Evolutionary conservation across 106 monocot genomes (phyloP).

Genomic region (Agapanthus africanus): DNA sequence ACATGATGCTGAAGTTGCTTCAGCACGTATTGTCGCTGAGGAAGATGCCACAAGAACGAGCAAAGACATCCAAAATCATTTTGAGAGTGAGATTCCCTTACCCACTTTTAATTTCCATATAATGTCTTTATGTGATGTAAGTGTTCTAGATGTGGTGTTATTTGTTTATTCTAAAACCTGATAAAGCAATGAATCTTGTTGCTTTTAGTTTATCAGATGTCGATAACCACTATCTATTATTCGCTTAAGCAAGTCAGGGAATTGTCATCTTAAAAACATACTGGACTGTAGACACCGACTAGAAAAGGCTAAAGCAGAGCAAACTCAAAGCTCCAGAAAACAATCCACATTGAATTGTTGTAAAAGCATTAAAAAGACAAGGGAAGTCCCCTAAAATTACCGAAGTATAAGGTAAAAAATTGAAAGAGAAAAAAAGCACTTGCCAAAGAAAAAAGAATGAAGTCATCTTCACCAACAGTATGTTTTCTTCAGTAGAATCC

Average conservation of each 20-base stretch:
- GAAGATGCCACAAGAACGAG: slow-evolving; percentile 35
- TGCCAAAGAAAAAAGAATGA: not conserved
- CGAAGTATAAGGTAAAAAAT: too few relatives aligned
- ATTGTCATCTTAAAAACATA: not conserved
- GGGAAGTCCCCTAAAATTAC: too few relatives aligned
- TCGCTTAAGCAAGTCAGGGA: not conserved
- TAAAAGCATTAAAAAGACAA: too few relatives aligned
- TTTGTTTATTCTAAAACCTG: not conserved
- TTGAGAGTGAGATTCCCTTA: slow-evolving; percentile 43
- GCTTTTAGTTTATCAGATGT: not conserved
- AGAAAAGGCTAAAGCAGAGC: not conserved
- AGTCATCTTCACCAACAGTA: too few relatives aligned
- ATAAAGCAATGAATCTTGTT: not conserved
- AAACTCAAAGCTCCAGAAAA: not conserved
- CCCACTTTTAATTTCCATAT: not conserved
- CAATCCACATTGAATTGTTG: not conserved
- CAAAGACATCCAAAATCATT: slow-evolving; percentile 29
- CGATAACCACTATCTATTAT: not conserved
- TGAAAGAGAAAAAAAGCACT: too few relatives aligned
- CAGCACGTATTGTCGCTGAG: slow-evolving; percentile 38
- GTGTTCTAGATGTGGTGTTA: not conserved
- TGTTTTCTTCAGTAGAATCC: not conserved
- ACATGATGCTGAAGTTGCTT: slow-evolving; percentile 52
- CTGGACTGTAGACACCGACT: not conserved
- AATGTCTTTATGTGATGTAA: not conserved